Percentiles rank a stretch among this genome's conserved stretches.
phyloP scores from a whole-genome alignment of 2,329 filamentous ascomycete genomes.

The Paraphaeosphaeria sporulosa region DNA sequence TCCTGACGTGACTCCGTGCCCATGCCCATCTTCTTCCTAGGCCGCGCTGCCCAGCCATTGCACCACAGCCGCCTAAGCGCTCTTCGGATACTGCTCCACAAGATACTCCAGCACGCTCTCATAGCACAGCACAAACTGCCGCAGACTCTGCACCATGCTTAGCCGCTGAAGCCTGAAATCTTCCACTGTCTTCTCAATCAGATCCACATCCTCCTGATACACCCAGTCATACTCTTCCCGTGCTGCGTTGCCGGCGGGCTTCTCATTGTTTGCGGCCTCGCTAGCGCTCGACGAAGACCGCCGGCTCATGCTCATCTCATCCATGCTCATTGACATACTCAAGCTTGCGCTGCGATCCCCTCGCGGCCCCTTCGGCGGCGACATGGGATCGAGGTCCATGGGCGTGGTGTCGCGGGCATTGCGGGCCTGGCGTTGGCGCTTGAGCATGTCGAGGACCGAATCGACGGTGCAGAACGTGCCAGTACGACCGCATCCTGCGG shows the following conservation, averaged over 20 bases:
- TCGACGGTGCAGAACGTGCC: conserved; percentile 97
- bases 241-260: conserved; percentile 4
- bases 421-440: conserved; percentile 71
- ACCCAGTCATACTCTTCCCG: conserved; percentile 63
- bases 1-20: neutral
- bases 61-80: conserved; percentile 26
- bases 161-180: conserved; percentile 88
- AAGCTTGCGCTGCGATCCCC: conserved; percentile 6
- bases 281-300: too few species aligned
- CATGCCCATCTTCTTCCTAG: neutral
- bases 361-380: neutral
- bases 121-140: conserved; percentile 96
- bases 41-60: too few species aligned
- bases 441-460: conserved; percentile 94
- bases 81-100: conserved; percentile 53
- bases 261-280: neutral
- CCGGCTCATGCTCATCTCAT: conserved; percentile 2
- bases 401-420: conserved; percentile 47
- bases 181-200: conserved; percentile 86
- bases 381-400: conserved; percentile 53
- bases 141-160: conserved; percentile 95
- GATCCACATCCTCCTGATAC: conserved; percentile 73
- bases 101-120: conserved; percentile 94
- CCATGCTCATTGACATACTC: conserved; percentile 9
- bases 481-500: conserved; percentile 92